These are phyloP conservation scores for Colletotrichum echinochloae DNA, from an alignment of 2,329 filamentous ascomycete species.

Conservation along the genomic window DNA sequence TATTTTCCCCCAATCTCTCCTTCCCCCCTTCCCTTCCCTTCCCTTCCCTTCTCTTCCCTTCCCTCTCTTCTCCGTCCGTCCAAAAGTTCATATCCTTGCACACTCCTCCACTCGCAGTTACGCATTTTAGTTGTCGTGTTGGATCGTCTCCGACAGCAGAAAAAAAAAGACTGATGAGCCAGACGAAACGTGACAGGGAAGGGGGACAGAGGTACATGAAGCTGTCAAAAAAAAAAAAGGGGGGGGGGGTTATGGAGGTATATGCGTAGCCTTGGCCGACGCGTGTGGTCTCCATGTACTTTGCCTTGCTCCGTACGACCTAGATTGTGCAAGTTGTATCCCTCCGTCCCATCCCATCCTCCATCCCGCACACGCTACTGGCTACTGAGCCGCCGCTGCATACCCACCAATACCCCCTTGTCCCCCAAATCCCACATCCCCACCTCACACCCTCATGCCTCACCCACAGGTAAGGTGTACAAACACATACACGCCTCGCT, in stretches of 20 bases:
- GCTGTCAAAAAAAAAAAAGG: not conserved
- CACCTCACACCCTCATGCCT: not conserved
- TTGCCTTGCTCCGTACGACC: not conserved
- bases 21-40: not conserved
- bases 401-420: constrained; percentile 9
- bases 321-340: not conserved
- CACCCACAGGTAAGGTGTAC: constrained; percentile 1
- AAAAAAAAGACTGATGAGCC: not conserved
- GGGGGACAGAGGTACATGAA: not conserved
- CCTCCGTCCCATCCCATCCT: constrained; percentile 10
- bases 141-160: not conserved
- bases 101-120: not conserved
- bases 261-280: not conserved
- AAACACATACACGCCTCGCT: constrained; percentile 25
- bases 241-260: not conserved
- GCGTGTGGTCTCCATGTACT: not conserved
- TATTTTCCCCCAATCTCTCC: not conserved
- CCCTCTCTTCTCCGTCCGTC: not conserved
- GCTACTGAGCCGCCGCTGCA: constrained; percentile 34
- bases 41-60: too few relatives aligned
- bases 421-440: not conserved
- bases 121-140: not conserved
- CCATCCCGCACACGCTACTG: constrained; percentile 24
- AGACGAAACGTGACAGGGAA: not conserved
- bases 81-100: not conserved